Percentiles rank a stretch among this genome's conserved stretches.
These are phyloP conservation scores for Suillus cothurnatus DNA, from an alignment of 768 basidiomycete species.

Conservation along the genomic window DNA sequence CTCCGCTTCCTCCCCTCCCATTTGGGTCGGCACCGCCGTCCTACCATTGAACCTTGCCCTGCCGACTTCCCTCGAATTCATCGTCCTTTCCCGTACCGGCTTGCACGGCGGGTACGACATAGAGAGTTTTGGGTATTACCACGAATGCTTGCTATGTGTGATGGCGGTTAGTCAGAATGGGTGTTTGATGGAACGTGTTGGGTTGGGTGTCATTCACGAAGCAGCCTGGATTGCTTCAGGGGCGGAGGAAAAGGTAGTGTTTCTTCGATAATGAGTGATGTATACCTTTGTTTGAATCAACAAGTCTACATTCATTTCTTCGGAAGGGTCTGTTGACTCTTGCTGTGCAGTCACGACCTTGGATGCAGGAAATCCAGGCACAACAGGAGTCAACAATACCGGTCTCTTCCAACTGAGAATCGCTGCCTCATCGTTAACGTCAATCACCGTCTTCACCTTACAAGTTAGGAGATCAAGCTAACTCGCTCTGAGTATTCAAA, in stretches of 20 bases:
- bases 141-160: slow-evolving; percentile 22
- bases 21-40: slow-evolving; percentile 18
- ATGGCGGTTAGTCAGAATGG: slow-evolving; percentile 20
- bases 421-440: background rate
- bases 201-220: slow-evolving; percentile 23
- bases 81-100: slow-evolving; percentile 21
- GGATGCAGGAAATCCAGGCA: too few relatives aligned
- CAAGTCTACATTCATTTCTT: background rate
- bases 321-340: background rate
- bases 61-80: slow-evolving; percentile 16
- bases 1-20: background rate
- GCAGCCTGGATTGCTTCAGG: slow-evolving; percentile 17
- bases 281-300: background rate
- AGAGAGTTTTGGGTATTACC: slow-evolving; percentile 9
- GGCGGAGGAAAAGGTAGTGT: background rate
- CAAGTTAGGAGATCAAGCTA: background rate
- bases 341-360: background rate
- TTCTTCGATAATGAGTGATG: background rate
- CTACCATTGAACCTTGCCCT: slow-evolving; percentile 18
- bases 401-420: background rate
- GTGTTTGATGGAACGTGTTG: slow-evolving; percentile 21
- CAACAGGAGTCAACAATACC: background rate
- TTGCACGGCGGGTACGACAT: slow-evolving; percentile 14
- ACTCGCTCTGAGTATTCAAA: background rate
- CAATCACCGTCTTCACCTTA: background rate